phyloP scores from a whole-genome alignment of 2,329 filamentous ascomycete genomes.

The Xylariaceae sp. region DNA sequence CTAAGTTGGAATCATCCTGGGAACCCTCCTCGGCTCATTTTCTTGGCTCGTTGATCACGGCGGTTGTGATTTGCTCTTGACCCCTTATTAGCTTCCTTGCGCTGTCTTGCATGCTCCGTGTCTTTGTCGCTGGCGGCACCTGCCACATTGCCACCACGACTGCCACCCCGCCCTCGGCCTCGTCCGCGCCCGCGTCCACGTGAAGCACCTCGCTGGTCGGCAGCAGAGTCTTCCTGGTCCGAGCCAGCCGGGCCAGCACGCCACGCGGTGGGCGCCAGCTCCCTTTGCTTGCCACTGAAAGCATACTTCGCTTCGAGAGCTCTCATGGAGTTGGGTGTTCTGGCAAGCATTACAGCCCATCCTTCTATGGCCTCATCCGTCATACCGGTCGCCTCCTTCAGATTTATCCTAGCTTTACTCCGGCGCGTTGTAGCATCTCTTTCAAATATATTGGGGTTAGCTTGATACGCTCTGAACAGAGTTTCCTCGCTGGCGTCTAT shows the following conservation, averaged over 20 bases:
- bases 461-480: slow-evolving; percentile 71
- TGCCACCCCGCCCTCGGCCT: slow-evolving; percentile 49
- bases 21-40: slow-evolving; percentile 58
- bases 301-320: slow-evolving; percentile 69
- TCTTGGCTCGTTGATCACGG: slow-evolving; percentile 65
- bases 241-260: slow-evolving; percentile 50
- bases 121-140: slow-evolving; percentile 65
- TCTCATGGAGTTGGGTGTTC: slow-evolving; percentile 67
- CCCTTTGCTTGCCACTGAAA: slow-evolving; percentile 64
- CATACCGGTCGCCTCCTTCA: slow-evolving; percentile 80
- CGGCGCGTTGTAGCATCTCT: slow-evolving; percentile 70
- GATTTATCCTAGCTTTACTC: slow-evolving; percentile 55
- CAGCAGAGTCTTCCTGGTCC: slow-evolving; percentile 56
- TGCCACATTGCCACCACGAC: slow-evolving; percentile 59
- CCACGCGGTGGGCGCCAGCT: slow-evolving; percentile 67
- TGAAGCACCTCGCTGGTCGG: slow-evolving; percentile 41
- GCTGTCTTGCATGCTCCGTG: slow-evolving; percentile 68
- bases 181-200: slow-evolving; percentile 46
- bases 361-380: slow-evolving; percentile 93
- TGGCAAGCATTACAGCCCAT: slow-evolving; percentile 81
- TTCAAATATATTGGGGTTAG: slow-evolving; percentile 64
- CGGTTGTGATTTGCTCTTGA: slow-evolving; percentile 85
- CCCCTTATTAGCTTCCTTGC: slow-evolving; percentile 80
- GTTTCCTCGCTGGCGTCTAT: slow-evolving; percentile 62
- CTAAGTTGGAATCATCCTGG: slow-evolving; percentile 20